Percentiles rank a stretch among this genome's conserved stretches.
Conservation (phyloP, 2,329 filamentous ascomycete species). For the Cercospora canescens region DNA sequence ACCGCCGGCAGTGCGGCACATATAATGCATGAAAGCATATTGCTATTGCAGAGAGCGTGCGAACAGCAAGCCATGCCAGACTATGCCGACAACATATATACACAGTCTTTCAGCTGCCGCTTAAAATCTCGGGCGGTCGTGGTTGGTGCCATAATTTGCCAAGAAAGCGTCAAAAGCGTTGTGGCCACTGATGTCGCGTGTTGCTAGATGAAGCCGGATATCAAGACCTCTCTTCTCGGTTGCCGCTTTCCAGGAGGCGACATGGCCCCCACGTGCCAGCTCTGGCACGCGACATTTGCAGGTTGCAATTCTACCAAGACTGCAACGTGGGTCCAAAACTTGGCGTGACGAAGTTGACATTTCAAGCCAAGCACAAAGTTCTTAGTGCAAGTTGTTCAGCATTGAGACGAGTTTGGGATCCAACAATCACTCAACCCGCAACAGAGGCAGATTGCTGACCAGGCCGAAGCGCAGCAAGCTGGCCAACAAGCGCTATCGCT, state of each 20-base stretch:
- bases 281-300: constrained; percentile 1
- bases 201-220: not conserved
- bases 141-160: not conserved
- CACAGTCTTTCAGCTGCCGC: not conserved
- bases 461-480: constrained; percentile 26
- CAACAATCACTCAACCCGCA: not conserved
- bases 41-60: not conserved
- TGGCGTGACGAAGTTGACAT: not conserved
- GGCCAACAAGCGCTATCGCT: constrained; percentile 59
- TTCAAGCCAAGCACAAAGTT: not conserved
- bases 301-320: not conserved
- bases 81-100: not conserved
- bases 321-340: not conserved
- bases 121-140: not conserved
- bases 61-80: not conserved
- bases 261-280: not conserved
- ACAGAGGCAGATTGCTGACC: not conserved
- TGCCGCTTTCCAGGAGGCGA: not conserved
- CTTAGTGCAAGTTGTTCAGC: not conserved
- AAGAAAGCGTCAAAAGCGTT: not conserved
- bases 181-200: not conserved
- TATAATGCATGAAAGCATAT: not conserved
- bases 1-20: not conserved
- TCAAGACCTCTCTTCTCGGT: not conserved
- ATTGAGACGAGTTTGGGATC: not conserved